Evolutionary conservation across 179 eudicot species (phyloP).

Genomic region (Heliamphora pulchella): DNA sequence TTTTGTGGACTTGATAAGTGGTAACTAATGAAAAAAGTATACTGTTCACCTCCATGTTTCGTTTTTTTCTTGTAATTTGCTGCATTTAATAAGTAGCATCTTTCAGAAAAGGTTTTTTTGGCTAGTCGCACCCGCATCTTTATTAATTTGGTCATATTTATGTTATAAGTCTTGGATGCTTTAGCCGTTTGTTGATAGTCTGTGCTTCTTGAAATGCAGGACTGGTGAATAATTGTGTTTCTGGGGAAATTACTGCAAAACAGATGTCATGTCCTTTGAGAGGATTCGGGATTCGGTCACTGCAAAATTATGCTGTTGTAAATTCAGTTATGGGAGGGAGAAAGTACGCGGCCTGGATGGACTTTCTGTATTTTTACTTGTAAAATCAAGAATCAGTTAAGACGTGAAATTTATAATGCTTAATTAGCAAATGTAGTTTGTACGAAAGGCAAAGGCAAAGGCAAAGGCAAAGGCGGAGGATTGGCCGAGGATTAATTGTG

Average conservation of each 20-base stretch:
- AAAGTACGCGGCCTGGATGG: neutral
- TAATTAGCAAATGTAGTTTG: neutral
- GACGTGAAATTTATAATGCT: neutral
- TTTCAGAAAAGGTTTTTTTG: too few species aligned
- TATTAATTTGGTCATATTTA: too few species aligned
- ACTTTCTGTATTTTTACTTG: neutral
- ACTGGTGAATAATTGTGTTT: neutral
- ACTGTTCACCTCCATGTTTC: neutral
- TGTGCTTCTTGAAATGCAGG: conserved; percentile 12
- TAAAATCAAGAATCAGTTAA: neutral
- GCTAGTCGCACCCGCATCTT: too few species aligned
- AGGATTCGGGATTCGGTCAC: too few species aligned
- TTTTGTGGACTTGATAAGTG: neutral
- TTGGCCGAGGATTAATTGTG: too few species aligned
- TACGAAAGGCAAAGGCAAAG: neutral
- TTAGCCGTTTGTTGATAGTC: neutral
- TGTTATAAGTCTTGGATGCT: neutral
- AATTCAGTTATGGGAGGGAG: neutral
- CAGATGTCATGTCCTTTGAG: neutral
- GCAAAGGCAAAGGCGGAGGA: too few species aligned
- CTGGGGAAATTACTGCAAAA: neutral
- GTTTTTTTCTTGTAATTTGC: neutral
- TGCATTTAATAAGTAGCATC: neutral
- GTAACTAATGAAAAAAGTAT: neutral
- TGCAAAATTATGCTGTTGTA: neutral